Evolutionary conservation across 1,284 basidiomycete species (phyloP), one percentile per base, ranked within the genome.

Genomic region (Athelia sp.): DNA sequence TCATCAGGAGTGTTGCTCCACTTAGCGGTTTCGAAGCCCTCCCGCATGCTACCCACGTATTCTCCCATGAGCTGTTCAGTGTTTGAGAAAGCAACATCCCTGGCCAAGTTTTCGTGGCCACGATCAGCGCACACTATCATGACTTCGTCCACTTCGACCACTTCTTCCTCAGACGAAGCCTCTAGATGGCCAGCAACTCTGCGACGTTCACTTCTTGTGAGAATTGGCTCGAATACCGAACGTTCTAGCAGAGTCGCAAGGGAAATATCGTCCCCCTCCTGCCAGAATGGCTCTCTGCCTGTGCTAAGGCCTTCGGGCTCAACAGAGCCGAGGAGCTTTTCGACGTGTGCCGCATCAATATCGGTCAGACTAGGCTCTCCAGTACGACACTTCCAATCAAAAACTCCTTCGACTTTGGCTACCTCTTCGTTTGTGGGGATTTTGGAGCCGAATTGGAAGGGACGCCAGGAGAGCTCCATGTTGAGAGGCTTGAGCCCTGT

Each of bases 401-500:
- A 29, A 13, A 11, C 32, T 34, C 59, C 60, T n/a, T 53, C 56
- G 19, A 70, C 61, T 26, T 59, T 56, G n/a, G 66, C 53, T n/a
- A 74, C 63, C 44, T 75, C 73, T 52, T 74, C 76, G 43, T 75
- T 60, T 1, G 72, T 75, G 11, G 76, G 76, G 3, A 74, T 53
- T 51, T 71, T 63, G 61, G 74, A 50, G 57, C 73, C 64, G 63
- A 77, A 70, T 38, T 68, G 70, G 57, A 76, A 75, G 8, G 70
- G 72, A 22, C 73, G 73, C 86, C 86, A 88, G n/a, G 81, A 81
- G 43, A 89, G 65, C 43, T 78, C 72, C 18, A 87, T 67, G 31
- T 74, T 73, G 6, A 87, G 68, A 11, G 82, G 71, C 51, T 78
- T 75, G 15, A 80, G 62, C 1, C 84, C 84, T 56, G 78, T 79